Conservation (phyloP, 2,329 filamentous ascomycete genomes). For the Nemania serpens region DNA sequence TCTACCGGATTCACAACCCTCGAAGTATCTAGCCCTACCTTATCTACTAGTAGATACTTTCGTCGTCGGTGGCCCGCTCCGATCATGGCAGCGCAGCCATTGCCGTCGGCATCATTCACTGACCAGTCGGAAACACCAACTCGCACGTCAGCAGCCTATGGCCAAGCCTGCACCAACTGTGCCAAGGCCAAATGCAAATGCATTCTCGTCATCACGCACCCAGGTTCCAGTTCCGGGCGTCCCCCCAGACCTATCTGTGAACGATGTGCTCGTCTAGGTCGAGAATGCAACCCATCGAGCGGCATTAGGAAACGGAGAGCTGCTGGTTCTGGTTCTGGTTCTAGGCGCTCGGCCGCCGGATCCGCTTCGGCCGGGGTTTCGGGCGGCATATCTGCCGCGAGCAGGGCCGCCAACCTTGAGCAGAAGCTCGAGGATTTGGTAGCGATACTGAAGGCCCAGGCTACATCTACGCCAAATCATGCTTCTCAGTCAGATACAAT, state of each 20-base stretch:
- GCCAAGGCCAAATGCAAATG: slow-evolving; percentile 53
- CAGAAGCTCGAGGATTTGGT: slow-evolving; percentile 41
- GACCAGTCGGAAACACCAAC: slow-evolving; percentile 12
- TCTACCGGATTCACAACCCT: neutral
- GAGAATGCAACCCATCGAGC: slow-evolving; percentile 46
- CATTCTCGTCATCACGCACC: slow-evolving; percentile 39
- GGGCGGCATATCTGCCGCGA: slow-evolving; percentile 14
- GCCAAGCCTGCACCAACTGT: slow-evolving; percentile 49
- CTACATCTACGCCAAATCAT: slow-evolving; percentile 10
- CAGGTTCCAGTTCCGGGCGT: slow-evolving; percentile 8
- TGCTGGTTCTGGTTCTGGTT: slow-evolving; percentile 18
- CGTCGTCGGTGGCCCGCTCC: neutral
- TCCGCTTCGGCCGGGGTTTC: slow-evolving; percentile 6
- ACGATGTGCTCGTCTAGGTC: slow-evolving; percentile 49
- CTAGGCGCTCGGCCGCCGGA: slow-evolving; percentile 6
- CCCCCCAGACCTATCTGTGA: slow-evolving; percentile 37
- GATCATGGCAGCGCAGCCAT: slow-evolving; percentile 18
- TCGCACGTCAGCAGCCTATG: slow-evolving; percentile 45
- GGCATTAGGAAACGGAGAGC: slow-evolving; percentile 41
- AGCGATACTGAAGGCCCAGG: slow-evolving; percentile 37
- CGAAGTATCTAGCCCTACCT: no score
- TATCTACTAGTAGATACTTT: neutral
- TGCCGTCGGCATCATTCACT: neutral
- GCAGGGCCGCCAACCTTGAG: slow-evolving; percentile 36
- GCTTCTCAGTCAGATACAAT: neutral